These are phyloP conservation scores for Choiromyces venosus DNA, from an alignment of 495 filamentous ascomycete species.

Conservation along the genomic window DNA sequence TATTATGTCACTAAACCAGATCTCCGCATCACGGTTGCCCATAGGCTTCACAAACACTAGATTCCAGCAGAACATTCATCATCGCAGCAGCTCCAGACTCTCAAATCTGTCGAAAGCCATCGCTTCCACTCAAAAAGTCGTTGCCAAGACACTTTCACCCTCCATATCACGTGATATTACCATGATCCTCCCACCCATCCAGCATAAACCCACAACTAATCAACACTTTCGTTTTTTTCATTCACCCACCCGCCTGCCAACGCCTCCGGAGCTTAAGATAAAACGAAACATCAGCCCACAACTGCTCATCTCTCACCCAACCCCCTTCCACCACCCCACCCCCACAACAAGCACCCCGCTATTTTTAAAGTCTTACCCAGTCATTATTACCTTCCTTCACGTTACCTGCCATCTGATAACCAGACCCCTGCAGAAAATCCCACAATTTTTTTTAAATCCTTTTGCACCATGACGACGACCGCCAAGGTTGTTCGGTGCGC, in stretches of 20 bases:
- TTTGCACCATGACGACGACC: constrained; percentile 26
- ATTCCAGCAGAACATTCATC: background rate
- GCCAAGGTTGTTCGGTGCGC: constrained; percentile 33
- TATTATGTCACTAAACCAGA: background rate
- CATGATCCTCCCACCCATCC: background rate
- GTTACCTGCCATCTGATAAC: constrained; percentile 9
- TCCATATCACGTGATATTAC: background rate
- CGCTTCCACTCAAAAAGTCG: background rate
- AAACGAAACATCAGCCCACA: constrained; percentile 21
- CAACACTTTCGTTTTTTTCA: background rate
- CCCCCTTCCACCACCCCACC: too few species aligned
- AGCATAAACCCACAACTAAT: background rate
- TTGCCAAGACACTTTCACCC: background rate
- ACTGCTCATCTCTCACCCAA: background rate
- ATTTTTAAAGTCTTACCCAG: background rate
- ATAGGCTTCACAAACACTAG: background rate
- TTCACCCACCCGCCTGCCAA: background rate
- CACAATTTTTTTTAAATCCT: background rate
- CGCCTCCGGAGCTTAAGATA: background rate
- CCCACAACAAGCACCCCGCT: background rate
- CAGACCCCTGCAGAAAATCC: constrained; percentile 13
- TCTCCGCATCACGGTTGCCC: background rate
- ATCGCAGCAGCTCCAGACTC: background rate
- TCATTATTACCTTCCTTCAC: background rate
- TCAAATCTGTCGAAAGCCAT: too few species aligned